phyloP scores from a whole-genome alignment of 2,329 filamentous ascomycete genomes.

The Diaporthe citrichinensis region DNA sequence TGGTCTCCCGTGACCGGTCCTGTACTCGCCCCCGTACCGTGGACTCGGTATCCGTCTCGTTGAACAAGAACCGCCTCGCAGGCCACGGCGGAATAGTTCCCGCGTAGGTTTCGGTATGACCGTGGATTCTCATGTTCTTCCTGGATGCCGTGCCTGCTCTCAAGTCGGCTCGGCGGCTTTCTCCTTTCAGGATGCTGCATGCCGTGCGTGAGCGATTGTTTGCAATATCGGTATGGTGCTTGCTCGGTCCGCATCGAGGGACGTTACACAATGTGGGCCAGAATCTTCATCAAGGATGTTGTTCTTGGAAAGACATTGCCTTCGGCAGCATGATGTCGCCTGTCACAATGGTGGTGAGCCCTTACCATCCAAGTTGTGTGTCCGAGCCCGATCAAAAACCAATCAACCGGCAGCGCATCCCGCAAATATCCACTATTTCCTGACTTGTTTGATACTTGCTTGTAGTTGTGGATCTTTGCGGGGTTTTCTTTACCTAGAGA shows the following conservation, averaged over 20 bases:
- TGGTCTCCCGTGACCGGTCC: neutral
- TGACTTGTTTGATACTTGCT: neutral
- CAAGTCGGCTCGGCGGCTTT: neutral
- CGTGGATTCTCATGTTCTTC: neutral
- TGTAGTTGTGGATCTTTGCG: neutral
- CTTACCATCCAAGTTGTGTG: neutral
- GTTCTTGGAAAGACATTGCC: constrained; percentile 10
- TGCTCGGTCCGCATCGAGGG: neutral
- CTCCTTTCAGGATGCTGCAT: neutral
- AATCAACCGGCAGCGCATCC: neutral
- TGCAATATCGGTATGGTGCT: neutral
- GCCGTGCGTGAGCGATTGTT: neutral
- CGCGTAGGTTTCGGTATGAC: neutral
- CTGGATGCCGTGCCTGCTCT: neutral
- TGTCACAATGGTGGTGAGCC: neutral
- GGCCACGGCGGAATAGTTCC: neutral
- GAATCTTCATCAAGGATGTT: neutral
- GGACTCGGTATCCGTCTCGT: constrained; percentile 30
- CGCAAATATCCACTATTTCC: neutral
- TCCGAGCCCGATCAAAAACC: neutral
- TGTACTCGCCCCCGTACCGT: constrained; percentile 24
- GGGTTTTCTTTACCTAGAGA: neutral
- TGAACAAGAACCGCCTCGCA: constrained; percentile 11
- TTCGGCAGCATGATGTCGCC: neutral
- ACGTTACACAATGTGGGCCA: constrained; percentile 12